Evolutionary conservation across 768 basidiomycete genomes (phyloP).

Genomic region (Lactarius tabidus): DNA sequence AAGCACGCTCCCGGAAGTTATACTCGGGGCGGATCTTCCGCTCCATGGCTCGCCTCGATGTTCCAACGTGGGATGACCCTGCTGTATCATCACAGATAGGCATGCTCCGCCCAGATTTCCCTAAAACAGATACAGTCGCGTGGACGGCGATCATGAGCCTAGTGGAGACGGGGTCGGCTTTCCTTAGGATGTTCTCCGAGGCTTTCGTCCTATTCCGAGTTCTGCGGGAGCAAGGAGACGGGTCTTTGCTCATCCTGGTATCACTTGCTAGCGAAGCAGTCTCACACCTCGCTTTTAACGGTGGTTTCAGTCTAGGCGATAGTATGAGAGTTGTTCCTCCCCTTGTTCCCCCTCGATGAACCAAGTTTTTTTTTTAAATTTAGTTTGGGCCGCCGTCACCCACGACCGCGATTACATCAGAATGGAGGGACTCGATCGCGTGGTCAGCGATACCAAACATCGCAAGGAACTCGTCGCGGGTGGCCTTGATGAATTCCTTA

Average conservation of each 20-base stretch:
- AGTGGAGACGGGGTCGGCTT: conserved; percentile 40
- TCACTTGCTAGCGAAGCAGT: conserved; percentile 51
- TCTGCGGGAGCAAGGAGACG: conserved; percentile 59
- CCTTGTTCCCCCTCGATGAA: not conserved
- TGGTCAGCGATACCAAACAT: conserved; percentile 49
- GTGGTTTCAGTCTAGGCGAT: not conserved
- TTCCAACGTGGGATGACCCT: conserved; percentile 71
- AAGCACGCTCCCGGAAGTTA: conserved; percentile 53
- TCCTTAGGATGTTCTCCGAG: conserved; percentile 53
- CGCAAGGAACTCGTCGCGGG: conserved; percentile 74
- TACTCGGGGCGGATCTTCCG: conserved; percentile 62
- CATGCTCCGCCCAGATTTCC: conserved; percentile 39
- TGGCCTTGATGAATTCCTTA: conserved; percentile 36
- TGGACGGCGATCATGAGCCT: conserved; percentile 54
- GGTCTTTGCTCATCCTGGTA: conserved; percentile 52
- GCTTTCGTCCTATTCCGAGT: conserved; percentile 56
- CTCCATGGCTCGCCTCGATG: conserved; percentile 66
- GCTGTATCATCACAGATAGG: conserved; percentile 65
- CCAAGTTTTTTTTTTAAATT: too few relatives aligned
- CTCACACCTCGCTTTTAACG: conserved; percentile 32
- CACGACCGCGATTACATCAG: conserved; percentile 56
- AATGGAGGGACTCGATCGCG: conserved; percentile 61
- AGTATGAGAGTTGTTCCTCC: not conserved
- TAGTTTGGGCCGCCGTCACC: conserved; percentile 72
- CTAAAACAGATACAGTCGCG: conserved; percentile 41